Evolutionary conservation across 1,284 basidiomycete genomes (phyloP).

Genomic region (Wallemia mellicola): DNA sequence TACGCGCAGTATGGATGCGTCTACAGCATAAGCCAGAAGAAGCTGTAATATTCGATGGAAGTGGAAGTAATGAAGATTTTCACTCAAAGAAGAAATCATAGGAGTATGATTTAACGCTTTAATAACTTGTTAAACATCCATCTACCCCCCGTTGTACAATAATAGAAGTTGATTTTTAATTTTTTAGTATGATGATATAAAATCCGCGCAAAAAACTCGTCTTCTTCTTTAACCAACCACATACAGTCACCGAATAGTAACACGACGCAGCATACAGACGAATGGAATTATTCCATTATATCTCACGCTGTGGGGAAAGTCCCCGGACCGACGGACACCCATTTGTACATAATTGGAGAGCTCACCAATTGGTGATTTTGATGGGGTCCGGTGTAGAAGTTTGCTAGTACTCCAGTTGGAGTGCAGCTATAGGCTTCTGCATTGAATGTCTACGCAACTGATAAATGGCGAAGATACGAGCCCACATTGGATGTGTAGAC

Average conservation of each 20-base stretch:
- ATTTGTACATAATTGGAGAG: background rate
- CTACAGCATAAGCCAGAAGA: background rate
- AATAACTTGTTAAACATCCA: no score
- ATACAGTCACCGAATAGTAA: background rate
- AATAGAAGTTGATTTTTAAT: no score
- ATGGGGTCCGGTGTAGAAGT: background rate
- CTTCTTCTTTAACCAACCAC: background rate
- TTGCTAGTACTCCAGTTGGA: background rate
- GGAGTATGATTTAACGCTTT: no score
- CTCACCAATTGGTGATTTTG: background rate
- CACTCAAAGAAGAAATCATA: no score
- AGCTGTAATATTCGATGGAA: background rate
- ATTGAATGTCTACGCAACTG: background rate
- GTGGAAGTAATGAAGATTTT: background rate
- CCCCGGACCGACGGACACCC: background rate
- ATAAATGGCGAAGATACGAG: background rate
- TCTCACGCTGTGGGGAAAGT: background rate
- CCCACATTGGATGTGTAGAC: background rate
- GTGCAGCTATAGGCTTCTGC: background rate
- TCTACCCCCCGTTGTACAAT: no score
- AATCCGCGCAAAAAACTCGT: no score
- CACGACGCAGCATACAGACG: background rate
- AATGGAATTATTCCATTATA: background rate
- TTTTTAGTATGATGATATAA: no score
- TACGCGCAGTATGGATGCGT: background rate